Conservation (phyloP, 441 rosid genomes). For the Iberis amara region DNA sequence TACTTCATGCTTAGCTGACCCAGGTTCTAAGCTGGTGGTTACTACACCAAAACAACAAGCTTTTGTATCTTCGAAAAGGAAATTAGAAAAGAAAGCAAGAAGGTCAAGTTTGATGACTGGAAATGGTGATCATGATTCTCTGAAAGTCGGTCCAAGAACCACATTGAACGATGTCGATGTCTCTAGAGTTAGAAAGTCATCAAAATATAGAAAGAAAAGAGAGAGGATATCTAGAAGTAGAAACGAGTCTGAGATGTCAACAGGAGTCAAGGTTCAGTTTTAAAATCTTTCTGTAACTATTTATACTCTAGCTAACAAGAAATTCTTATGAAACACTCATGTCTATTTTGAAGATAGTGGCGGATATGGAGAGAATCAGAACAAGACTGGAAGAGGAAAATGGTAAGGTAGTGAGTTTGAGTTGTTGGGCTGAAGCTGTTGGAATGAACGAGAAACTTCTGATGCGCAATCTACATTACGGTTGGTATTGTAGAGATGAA, state of each 20-base stretch:
- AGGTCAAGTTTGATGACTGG: conserved; percentile 25
- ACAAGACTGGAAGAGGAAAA: conserved; percentile 51
- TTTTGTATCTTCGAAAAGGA: conserved; percentile 38
- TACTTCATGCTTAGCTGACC: conserved; percentile 35
- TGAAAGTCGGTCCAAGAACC: conserved; percentile 21
- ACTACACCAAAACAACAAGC: conserved; percentile 23
- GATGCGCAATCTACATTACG: conserved; percentile 50
- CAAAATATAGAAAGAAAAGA: conserved; percentile 45
- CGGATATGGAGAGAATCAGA: conserved; percentile 60
- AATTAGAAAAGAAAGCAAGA: conserved; percentile 40
- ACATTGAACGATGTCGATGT: conserved; percentile 23
- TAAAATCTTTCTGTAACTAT: conserved; percentile 26
- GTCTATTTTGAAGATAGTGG: conserved; percentile 42
- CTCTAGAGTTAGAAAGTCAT: conserved; percentile 33
- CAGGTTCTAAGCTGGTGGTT: conserved; percentile 24
- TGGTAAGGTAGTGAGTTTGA: conserved; percentile 50
- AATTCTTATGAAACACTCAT: conserved; percentile 24
- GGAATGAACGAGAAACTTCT: conserved; percentile 54
- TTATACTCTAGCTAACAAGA: conserved; percentile 12
- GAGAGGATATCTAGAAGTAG: conserved; percentile 46
- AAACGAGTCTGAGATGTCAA: conserved; percentile 69
- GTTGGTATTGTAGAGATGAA: conserved; percentile 78
- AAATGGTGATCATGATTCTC: conserved; percentile 19
- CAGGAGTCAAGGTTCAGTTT: conserved; percentile 67
- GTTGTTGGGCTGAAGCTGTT: conserved; percentile 84